Conservation (phyloP, 2,329 filamentous ascomycete species). For the Epicoccum nigrum region DNA sequence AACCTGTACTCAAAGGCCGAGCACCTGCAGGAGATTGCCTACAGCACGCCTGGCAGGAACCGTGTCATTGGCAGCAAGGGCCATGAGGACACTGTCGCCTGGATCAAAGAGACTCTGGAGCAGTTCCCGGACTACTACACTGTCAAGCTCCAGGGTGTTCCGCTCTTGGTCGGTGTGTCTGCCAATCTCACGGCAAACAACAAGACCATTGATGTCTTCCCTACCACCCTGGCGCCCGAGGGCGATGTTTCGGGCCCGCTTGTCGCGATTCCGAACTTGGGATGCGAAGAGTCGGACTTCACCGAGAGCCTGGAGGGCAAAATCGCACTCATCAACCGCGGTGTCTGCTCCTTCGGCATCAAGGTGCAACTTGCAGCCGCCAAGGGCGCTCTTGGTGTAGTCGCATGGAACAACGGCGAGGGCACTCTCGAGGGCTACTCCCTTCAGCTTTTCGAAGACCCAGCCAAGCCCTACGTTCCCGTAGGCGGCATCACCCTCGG, state of each 20-base stretch:
- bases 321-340: conserved; percentile 74
- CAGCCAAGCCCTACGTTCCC: conserved; percentile 63
- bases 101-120: conserved; percentile 41
- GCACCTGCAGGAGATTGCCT: conserved; percentile 48
- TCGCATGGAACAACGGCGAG: conserved; percentile 73
- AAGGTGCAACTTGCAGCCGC: conserved; percentile 69
- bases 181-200: conserved; percentile 41
- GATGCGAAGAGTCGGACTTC: conserved; percentile 62
- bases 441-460: conserved; percentile 60
- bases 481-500: conserved; percentile 70
- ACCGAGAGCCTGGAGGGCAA: conserved; percentile 63
- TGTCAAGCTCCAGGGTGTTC: conserved; percentile 40
- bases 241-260: conserved; percentile 40
- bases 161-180: conserved; percentile 29
- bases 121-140: conserved; percentile 47
- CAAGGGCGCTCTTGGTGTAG: conserved; percentile 67
- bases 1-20: conserved; percentile 39
- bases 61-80: conserved; percentile 50
- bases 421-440: conserved; percentile 57
- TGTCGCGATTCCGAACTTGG: conserved; percentile 42
- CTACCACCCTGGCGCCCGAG: conserved; percentile 39
- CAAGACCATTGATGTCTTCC: conserved; percentile 33
- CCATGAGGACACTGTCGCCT: conserved; percentile 49
- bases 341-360: conserved; percentile 71
- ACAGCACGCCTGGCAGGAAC: conserved; percentile 47